A percentile compares a stretch with the other conserved stretches of the same genome.
phyloP scores from a whole-genome alignment of 495 filamentous ascomycete species.

The Daldinia decipiens region DNA sequence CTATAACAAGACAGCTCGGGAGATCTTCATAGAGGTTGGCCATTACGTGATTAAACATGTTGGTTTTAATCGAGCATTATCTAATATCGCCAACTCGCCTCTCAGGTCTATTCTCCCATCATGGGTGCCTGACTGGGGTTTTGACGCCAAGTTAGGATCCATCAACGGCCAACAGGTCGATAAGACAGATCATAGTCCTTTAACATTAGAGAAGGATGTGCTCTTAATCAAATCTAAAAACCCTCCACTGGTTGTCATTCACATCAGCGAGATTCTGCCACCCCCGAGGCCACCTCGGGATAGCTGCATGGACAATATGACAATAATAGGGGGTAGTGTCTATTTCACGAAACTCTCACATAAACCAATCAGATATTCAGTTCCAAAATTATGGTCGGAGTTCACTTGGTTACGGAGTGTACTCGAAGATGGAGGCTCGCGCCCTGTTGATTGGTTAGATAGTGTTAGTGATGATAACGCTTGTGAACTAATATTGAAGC shows the following conservation, averaged over 20 bases:
- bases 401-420: not conserved
- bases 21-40: conserved; percentile 9
- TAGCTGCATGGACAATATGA: not conserved
- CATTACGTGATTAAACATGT: conserved; percentile 6
- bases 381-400: conserved; percentile 1
- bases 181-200: not conserved
- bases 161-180: not conserved
- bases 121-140: conserved; percentile 23
- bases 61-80: not conserved
- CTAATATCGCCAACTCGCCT: not conserved
- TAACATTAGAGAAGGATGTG: not conserved
- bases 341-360: not conserved
- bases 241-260: not conserved
- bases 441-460: not conserved
- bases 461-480: not conserved
- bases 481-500: not conserved
- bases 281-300: not conserved
- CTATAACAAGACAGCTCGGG: conserved; percentile 6
- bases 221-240: not conserved
- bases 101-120: conserved; percentile 22
- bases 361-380: not conserved
- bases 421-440: not conserved
- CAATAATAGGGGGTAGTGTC: not conserved
- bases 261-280: not conserved
- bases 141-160: not conserved